These are phyloP conservation scores for Candolleomyces eurysporus DNA, from an alignment of 768 basidiomycete species.

Conservation along the genomic window DNA sequence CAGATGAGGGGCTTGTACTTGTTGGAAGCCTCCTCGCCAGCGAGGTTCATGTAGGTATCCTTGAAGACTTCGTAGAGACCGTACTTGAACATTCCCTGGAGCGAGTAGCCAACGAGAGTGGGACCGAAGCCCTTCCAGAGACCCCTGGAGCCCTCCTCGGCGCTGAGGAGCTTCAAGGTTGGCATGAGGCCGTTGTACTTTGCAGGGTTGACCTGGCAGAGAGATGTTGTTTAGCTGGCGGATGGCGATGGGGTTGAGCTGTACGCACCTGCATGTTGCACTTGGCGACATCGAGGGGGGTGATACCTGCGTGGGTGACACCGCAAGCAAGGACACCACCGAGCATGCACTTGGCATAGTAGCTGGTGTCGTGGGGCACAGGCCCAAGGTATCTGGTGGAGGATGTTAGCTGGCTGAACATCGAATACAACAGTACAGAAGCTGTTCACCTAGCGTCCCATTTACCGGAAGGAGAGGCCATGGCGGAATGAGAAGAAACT, in stretches of 20 bases:
- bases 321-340: constrained; percentile 88
- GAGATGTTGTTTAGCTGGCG: background rate
- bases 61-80: constrained; percentile 98
- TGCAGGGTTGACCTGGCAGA: constrained; percentile 61
- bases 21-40: constrained; percentile 75
- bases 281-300: constrained; percentile 85
- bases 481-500: constrained; percentile 30
- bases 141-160: constrained; percentile 80
- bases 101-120: constrained; percentile 89
- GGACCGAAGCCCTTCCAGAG: constrained; percentile 96
- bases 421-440: constrained; percentile 1
- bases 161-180: constrained; percentile 61
- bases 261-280: constrained; percentile 84
- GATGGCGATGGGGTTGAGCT: background rate
- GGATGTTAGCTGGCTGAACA: constrained; percentile 5
- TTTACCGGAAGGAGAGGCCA: constrained; percentile 44
- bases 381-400: constrained; percentile 59
- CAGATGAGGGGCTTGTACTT: constrained; percentile 91
- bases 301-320: constrained; percentile 84
- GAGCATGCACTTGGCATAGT: constrained; percentile 86
- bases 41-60: constrained; percentile 85
- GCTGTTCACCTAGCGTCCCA: constrained; percentile 69
- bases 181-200: constrained; percentile 72
- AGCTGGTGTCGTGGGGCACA: constrained; percentile 69
- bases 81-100: constrained; percentile 98